Evolutionary conservation across 2,329 filamentous ascomycete species (phyloP), one percentile per base, ranked within the genome.

Genomic region (Curvularia sp.): DNA sequence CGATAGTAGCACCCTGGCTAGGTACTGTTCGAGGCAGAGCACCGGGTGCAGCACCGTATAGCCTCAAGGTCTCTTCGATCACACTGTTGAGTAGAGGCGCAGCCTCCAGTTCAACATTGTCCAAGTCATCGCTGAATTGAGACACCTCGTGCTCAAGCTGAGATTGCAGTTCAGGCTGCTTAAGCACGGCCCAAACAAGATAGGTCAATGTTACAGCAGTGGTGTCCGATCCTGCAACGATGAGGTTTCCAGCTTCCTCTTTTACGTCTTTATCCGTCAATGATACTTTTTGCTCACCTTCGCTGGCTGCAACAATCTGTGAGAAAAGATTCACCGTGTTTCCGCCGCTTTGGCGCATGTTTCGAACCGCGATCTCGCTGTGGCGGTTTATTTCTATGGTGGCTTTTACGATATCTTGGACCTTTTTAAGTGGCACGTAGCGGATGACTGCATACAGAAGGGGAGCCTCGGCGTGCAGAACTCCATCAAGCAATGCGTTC

Each of bases 1-100:
- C 64, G 5, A 80, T 60, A 1, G 52, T 68, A n/a, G 62, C 64
- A 8, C 77, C 77, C 26, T 71, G 70, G 15, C 64, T 53, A 2
- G 78, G 77, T 3, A 75, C 71, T 6, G 72, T 65, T 22, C 78
- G 70, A 22, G 77, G 77, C 6, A 79, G 62, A 41, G 67, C 70
- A 18, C 68, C 69, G 3, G 76, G 75, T 5, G 74, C 76, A 39
- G 75, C 71, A 47, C 73, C 70, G 52, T 77, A 76, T 10, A 79
- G 56, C 0, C 78, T 72, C 18, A 78, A 58, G 2, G 77, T 77
- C 52, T 80, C 78, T 26, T 77, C 65, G 33, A 80, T 75, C 2
- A 77, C 72, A 5, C 71, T 71, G 52, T 78, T 74, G 13, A 79
- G 61, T 2, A 76, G 12, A 1, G 76, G 72, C 2, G 73, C 62